phyloP scores from a whole-genome alignment of 768 basidiomycete genomes.

The Trametes gibbosa region DNA sequence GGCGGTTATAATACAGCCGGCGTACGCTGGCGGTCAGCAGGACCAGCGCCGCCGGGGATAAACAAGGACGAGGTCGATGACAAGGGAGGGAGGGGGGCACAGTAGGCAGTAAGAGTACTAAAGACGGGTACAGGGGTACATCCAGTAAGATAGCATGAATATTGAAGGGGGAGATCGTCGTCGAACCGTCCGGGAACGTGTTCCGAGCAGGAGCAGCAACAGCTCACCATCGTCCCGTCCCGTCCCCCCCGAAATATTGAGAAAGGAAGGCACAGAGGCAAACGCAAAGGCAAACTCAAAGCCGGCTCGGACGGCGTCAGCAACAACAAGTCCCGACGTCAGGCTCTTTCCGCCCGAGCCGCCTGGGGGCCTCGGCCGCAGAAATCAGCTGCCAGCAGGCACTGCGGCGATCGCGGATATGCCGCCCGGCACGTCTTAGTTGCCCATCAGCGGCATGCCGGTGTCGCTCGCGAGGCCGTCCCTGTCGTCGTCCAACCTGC shows the following conservation, averaged over 20 bases:
- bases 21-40: neutral
- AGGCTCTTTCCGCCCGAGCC: no score
- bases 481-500: slow-evolving; percentile 64
- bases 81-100: neutral
- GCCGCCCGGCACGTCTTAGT: slow-evolving; percentile 6
- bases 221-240: neutral
- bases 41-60: neutral
- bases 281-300: neutral
- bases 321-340: slow-evolving; percentile 1
- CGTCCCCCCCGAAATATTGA: neutral
- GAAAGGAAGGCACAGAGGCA: slow-evolving; percentile 3
- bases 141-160: slow-evolving; percentile 10
- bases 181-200: slow-evolving; percentile 5
- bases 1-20: neutral
- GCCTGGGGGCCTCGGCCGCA: no score
- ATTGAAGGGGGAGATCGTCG: neutral
- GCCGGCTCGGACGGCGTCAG: neutral
- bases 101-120: neutral
- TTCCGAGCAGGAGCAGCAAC: neutral
- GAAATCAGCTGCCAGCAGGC: slow-evolving; percentile 7
- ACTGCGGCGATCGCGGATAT: slow-evolving; percentile 1
- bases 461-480: slow-evolving; percentile 60
- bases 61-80: neutral
- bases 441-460: slow-evolving; percentile 42
- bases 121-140: neutral